These are phyloP conservation scores for Codiaeum variegatum DNA, from an alignment of 441 rosid genomes.

Conservation along the genomic window DNA sequence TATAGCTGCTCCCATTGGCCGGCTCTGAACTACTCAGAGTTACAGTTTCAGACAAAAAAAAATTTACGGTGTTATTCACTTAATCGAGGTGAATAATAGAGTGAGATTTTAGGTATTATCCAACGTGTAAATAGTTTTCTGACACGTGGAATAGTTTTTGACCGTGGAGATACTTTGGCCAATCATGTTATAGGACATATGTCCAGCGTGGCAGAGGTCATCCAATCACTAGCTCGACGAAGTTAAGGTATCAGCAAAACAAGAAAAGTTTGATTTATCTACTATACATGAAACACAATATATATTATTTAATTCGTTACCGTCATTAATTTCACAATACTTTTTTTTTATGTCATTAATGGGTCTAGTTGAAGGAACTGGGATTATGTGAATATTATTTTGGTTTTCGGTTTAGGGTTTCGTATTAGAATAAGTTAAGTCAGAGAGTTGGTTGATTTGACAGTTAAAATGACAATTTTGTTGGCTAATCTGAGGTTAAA, in stretches of 20 bases:
- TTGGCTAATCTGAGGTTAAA: slow-evolving; percentile 6
- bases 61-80: background rate
- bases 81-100: slow-evolving; percentile 38
- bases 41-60: slow-evolving; percentile 23
- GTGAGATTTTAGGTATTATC: slow-evolving; percentile 27
- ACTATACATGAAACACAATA: background rate
- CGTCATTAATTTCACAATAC: background rate
- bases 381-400: slow-evolving; percentile 26
- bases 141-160: slow-evolving; percentile 45
- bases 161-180: slow-evolving; percentile 38
- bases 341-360: slow-evolving; percentile 15
- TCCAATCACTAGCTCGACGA: slow-evolving; percentile 79
- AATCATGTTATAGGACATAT: slow-evolving; percentile 42
- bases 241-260: slow-evolving; percentile 64
- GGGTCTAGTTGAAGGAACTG: slow-evolving; percentile 29
- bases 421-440: slow-evolving; percentile 46
- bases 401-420: slow-evolving; percentile 44
- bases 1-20: slow-evolving; percentile 41
- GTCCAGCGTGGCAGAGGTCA: slow-evolving; percentile 50
- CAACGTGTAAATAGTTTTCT: slow-evolving; percentile 33
- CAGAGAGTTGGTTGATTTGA: slow-evolving; percentile 53
- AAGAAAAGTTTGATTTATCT: slow-evolving; percentile 11
- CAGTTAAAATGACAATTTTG: slow-evolving; percentile 18
- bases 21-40: slow-evolving; percentile 45
- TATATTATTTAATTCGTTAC: background rate